phyloP scores from a whole-genome alignment of 129 eudicot genomes.

The Flaveria bidentis region DNA sequence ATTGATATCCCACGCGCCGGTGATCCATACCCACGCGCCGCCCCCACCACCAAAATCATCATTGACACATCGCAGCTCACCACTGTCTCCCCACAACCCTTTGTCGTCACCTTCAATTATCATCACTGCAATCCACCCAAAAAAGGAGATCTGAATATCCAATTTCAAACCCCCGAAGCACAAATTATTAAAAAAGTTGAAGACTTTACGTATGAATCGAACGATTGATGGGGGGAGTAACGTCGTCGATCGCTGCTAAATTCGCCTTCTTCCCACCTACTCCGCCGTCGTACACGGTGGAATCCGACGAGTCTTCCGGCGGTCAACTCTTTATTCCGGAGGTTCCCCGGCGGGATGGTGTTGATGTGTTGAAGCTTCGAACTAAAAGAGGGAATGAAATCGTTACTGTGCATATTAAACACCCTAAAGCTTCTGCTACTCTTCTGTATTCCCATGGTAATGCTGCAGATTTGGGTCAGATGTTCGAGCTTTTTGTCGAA shows the following conservation, averaged over 20 bases:
- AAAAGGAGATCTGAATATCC: too few species aligned
- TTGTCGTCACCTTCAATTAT: slow-evolving; percentile 19
- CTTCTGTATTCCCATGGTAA: slow-evolving; percentile 93
- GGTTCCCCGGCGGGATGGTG: slow-evolving; percentile 71
- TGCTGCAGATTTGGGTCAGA: slow-evolving; percentile 98
- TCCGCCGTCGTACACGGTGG: slow-evolving; percentile 95
- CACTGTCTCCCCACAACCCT: slow-evolving; percentile 23
- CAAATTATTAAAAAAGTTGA: too few species aligned
- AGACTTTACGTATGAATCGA: slow-evolving; percentile 46
- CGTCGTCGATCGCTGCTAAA: slow-evolving; percentile 97
- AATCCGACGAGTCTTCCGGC: slow-evolving; percentile 39
- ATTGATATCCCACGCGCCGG: too few species aligned
- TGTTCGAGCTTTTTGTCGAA: slow-evolving; percentile 91
- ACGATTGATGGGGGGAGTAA: slow-evolving; percentile 76
- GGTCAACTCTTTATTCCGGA: slow-evolving; percentile 64
- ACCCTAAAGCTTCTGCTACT: slow-evolving; percentile 75
- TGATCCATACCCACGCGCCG: slow-evolving; percentile 17
- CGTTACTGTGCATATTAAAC: slow-evolving; percentile 72
- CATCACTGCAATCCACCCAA: neutral
- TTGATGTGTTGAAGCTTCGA: slow-evolving; percentile 69
- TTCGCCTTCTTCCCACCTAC: slow-evolving; percentile 96
- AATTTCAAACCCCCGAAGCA: too few species aligned
- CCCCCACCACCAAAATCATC: slow-evolving; percentile 23
- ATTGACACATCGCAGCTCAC: slow-evolving; percentile 15
- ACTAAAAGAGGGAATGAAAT: slow-evolving; percentile 81